Conservation (phyloP, 352 stramenopile genomes). For the Phytophthora aleatoria region DNA sequence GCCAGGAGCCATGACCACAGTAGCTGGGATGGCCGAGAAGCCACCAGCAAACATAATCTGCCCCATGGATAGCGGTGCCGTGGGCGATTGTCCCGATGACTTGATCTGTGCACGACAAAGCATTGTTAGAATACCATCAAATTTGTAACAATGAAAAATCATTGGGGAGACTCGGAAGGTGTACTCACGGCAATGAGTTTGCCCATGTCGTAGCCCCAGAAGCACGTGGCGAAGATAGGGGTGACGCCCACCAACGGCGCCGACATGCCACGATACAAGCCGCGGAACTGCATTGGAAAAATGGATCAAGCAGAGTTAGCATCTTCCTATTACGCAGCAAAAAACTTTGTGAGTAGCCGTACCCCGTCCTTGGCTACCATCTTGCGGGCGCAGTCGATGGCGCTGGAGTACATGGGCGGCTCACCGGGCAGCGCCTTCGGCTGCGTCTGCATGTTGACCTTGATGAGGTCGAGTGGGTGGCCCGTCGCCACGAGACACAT, state of each 20-base stretch:
- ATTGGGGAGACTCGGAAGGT: no score
- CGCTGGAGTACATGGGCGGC: slow-evolving; percentile 78
- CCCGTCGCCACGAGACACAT: slow-evolving; percentile 93
- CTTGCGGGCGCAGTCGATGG: slow-evolving; percentile 92
- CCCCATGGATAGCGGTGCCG: slow-evolving; percentile 69
- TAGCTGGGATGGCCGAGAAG: slow-evolving; percentile 90
- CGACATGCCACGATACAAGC: slow-evolving; percentile 95
- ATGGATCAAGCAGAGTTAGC: slow-evolving; percentile 13
- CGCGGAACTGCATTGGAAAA: slow-evolving; percentile 48
- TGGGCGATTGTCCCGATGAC: slow-evolving; percentile 55
- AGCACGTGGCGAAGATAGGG: slow-evolving; percentile 97
- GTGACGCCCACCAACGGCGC: slow-evolving; percentile 94
- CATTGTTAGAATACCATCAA: slow-evolving; percentile 7
- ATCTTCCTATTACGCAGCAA: neutral
- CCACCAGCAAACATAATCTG: slow-evolving; percentile 91
- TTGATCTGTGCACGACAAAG: slow-evolving; percentile 53
- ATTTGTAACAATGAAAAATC: neutral
- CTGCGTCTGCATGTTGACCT: slow-evolving; percentile 95
- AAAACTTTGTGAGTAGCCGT: slow-evolving; percentile 16
- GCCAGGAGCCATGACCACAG: slow-evolving; percentile 94
- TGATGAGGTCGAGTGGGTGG: slow-evolving; percentile 96
- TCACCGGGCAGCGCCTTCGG: slow-evolving; percentile 66
- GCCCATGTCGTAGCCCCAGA: slow-evolving; percentile 98
- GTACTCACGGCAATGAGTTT: slow-evolving; percentile 88
- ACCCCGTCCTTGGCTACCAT: slow-evolving; percentile 94